These are phyloP conservation scores for Pholiota conissans DNA, from an alignment of 768 basidiomycete genomes.

Conservation along the genomic window DNA sequence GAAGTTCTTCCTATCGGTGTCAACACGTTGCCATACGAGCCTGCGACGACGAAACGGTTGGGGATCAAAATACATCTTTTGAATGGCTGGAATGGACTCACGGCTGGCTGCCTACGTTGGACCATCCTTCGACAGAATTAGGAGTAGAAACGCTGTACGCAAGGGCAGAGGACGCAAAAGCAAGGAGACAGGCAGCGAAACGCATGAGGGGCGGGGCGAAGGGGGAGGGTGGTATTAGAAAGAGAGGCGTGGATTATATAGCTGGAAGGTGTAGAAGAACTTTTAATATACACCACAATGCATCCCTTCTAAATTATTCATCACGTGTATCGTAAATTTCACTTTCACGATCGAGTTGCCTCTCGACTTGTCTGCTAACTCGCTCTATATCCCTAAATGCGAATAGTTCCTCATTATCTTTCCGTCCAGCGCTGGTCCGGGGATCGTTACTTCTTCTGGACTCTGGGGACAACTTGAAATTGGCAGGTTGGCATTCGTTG, in stretches of 20 bases:
- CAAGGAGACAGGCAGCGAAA: conserved; percentile 42
- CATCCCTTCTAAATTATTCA: neutral
- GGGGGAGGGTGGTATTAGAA: conserved; percentile 14
- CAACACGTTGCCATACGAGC: conserved; percentile 64
- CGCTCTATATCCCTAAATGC: too few species aligned
- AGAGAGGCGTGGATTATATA: conserved; percentile 15
- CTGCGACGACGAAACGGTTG: conserved; percentile 22
- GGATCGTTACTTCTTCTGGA: too few species aligned
- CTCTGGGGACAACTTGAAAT: too few species aligned
- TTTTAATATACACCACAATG: neutral
- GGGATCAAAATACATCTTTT: neutral
- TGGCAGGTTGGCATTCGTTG: too few species aligned
- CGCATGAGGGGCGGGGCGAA: conserved; percentile 39
- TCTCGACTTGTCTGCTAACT: too few species aligned
- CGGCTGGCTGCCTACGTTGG: conserved; percentile 50
- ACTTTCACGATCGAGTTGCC: neutral
- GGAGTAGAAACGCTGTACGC: conserved; percentile 68
- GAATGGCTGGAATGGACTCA: conserved; percentile 18
- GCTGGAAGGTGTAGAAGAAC: neutral
- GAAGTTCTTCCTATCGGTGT: conserved; percentile 69
- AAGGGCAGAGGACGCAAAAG: conserved; percentile 46
- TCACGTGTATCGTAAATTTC: neutral
- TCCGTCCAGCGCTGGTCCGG: too few species aligned
- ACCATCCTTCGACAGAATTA: conserved; percentile 51
- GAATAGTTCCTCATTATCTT: too few species aligned